Evolutionary conservation across 2,329 filamentous ascomycete genomes (phyloP), one percentile per base, ranked within the genome.

Genomic region (Xylariaceae sp.): DNA sequence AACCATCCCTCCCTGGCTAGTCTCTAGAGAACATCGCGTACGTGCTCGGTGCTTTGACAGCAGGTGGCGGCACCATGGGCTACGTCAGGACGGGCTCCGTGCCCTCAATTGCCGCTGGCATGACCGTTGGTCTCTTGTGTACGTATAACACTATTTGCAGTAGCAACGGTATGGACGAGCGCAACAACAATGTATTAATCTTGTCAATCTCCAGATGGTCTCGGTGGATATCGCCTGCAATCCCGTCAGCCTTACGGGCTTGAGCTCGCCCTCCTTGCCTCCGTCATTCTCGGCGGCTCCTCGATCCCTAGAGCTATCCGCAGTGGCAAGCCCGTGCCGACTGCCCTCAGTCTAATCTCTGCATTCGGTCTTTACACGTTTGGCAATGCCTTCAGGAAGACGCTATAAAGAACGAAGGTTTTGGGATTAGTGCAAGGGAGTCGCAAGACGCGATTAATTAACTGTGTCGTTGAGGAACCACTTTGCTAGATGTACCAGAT

Each of bases 241-340:
- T 86, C 85, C 64, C 78, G 81, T 57, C 82, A 91, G 70, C 71
- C 89, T 3, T 96, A 94, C 72, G 94, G 93, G 58, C 76, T 95
- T 63, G 94, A 97, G 74, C 78, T 96, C 36, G 90, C 88, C n/a
- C 81, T 99, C 8, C 79, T 97, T 36, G 94, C 94, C 4, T 96
- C 91, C 0, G 67, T 91, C n/a, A 76, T 97, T 21, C 81, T 99
- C 29, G 93, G 82, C 35, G 92, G 91, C 16, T 89, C 89, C 35
- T 88, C 90, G 2, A 87, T 97, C 55, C 94, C 94, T 10, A 83
- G 94, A 46, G 94, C 92, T 4, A 85, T 99, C 67, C 90, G 86
- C 72, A 82, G 86, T 35, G 80, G 82, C 64, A 99, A 97, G 81
- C 89, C 91, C 0, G 83, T 99, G 46, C 93, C 94, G 1, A 80